Percentiles rank a stretch among this genome's conserved stretches.
Evolutionary conservation across 129 eudicot genomes (phyloP).

Genomic region (Helianthus tuberosus): DNA sequence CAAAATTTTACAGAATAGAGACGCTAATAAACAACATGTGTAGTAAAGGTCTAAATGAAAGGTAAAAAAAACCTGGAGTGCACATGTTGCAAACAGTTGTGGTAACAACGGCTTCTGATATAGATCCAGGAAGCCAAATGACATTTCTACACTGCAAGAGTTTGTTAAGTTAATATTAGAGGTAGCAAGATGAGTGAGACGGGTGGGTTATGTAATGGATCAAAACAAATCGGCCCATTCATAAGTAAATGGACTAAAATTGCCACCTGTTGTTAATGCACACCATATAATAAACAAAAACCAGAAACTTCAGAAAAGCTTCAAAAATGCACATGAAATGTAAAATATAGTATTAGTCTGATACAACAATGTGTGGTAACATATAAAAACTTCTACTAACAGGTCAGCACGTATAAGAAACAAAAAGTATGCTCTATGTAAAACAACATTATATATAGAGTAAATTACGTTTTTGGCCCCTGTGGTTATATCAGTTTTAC

Average conservation of each 20-base stretch:
- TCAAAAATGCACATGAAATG: conserved; percentile 13
- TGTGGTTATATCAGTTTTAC: no score
- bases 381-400: background rate
- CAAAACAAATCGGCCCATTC: no score
- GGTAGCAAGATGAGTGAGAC: no score
- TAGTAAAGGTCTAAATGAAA: conserved; percentile 15
- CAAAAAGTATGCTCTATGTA: background rate
- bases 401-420: conserved; percentile 5
- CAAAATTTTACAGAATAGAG: background rate
- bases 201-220: no score
- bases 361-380: background rate
- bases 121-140: conserved; percentile 96
- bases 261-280: background rate
- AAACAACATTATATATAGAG: background rate
- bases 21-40: conserved; percentile 15
- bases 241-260: background rate
- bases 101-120: conserved; percentile 80
- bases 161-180: conserved; percentile 5
- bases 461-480: no score
- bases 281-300: conserved; percentile 4
- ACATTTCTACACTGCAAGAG: conserved; percentile 78
- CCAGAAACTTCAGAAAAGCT: background rate
- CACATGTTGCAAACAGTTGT: conserved; percentile 68
- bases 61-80: conserved; percentile 65
- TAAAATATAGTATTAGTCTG: background rate